Percentiles rank a stretch among this genome's conserved stretches.
These are phyloP conservation scores for Phlyctochytrium bullatum DNA, from an alignment of 192 early-diverging fungal species.

Conservation along the genomic window DNA sequence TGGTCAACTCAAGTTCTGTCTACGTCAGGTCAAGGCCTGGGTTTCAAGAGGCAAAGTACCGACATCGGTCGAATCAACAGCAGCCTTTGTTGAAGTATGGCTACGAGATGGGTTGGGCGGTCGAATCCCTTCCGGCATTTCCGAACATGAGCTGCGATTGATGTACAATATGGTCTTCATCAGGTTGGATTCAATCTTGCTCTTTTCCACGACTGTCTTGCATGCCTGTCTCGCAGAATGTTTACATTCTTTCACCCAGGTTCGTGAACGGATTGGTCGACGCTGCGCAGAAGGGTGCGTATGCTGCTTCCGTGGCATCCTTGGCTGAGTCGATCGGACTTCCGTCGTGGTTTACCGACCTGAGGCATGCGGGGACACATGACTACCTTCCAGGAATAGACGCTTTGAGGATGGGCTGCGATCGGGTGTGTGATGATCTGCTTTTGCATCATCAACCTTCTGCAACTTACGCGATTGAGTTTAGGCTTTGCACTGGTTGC, in stretches of 20 bases:
- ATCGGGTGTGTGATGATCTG: conserved; percentile 24
- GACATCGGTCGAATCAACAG: conserved; percentile 64
- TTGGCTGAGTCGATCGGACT: conserved; percentile 53
- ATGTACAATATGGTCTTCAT: conserved; percentile 53
- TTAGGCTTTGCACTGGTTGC: conserved; percentile 50
- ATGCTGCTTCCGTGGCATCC: conserved; percentile 39
- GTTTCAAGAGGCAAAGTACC: conserved; percentile 65
- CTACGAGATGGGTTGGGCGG: conserved; percentile 45
- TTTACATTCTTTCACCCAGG: conserved; percentile 25
- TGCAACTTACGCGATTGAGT: neutral
- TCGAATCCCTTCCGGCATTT: conserved; percentile 9
- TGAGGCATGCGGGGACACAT: conserved; percentile 56
- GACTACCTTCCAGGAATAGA: conserved; percentile 45
- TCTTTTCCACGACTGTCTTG: neutral
- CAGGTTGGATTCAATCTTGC: conserved; percentile 23
- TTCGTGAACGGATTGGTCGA: conserved; percentile 62
- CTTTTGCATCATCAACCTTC: neutral
- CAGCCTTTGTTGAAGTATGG: conserved; percentile 56
- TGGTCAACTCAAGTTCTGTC: neutral
- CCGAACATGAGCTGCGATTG: conserved; percentile 50
- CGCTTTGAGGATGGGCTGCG: conserved; percentile 38
- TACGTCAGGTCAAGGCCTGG: conserved; percentile 67
- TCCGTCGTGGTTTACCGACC: conserved; percentile 59
- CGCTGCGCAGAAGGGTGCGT: conserved; percentile 43
- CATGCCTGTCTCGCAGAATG: neutral